Conservation (phyloP, 1,284 basidiomycete genomes). For the Tylopilus sp. region DNA sequence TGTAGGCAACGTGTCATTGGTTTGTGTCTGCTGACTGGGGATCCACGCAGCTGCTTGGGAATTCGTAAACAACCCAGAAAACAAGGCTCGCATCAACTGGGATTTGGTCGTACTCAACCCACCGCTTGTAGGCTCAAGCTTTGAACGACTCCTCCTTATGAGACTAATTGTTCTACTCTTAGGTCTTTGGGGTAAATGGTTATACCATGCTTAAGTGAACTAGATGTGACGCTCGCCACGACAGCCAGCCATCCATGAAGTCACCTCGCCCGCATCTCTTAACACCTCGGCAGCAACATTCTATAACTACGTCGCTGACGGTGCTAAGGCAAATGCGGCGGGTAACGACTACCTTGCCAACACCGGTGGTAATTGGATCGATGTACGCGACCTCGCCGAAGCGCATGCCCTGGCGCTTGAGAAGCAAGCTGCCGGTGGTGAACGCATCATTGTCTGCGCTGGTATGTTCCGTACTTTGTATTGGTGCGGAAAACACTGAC, state of each 20-base stretch:
- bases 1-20: conserved; percentile 31
- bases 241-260: conserved; percentile 51
- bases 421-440: conserved; percentile 54
- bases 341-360: conserved; percentile 32
- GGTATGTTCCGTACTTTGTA: conserved; percentile 27
- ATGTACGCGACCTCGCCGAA: conserved; percentile 49
- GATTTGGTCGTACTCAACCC: conserved; percentile 59
- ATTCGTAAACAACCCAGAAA: conserved; percentile 47
- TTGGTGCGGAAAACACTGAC: background rate
- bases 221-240: too few species aligned
- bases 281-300: conserved; percentile 47
- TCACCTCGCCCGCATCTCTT: conserved; percentile 38
- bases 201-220: too few species aligned
- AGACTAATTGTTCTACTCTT: background rate
- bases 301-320: conserved; percentile 36
- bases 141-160: background rate
- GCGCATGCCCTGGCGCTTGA: conserved; percentile 58
- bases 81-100: conserved; percentile 50
- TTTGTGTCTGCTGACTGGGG: background rate
- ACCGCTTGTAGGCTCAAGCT: conserved; percentile 45
- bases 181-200: conserved; percentile 41
- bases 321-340: conserved; percentile 14
- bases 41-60: conserved; percentile 48
- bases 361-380: conserved; percentile 38
- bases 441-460: conserved; percentile 54